Percentiles rank a stretch among this genome's conserved stretches.
Conservation (phyloP, 768 basidiomycete genomes). For the Royoungia palumana region DNA sequence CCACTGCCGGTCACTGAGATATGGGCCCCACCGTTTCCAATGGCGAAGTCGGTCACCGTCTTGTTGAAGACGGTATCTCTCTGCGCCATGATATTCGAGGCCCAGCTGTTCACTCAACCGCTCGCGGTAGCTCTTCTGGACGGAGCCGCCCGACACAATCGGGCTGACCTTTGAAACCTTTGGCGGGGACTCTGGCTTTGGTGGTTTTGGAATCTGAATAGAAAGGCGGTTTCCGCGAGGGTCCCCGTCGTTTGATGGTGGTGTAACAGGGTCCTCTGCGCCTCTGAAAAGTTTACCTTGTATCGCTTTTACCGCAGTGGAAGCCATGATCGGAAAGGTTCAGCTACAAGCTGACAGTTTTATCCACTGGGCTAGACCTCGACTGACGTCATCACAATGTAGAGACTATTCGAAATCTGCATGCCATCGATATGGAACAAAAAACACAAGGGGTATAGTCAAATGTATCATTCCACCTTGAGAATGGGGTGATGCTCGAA, state of each 20-base stretch:
- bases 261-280: conserved; percentile 23
- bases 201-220: conserved; percentile 67
- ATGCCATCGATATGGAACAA: neutral
- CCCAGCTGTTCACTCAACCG: conserved; percentile 64
- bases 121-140: conserved; percentile 52
- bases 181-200: conserved; percentile 35
- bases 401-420: conserved; percentile 8
- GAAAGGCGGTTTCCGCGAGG: conserved; percentile 42
- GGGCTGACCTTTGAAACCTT: conserved; percentile 43
- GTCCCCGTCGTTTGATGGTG: conserved; percentile 23
- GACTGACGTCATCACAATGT: conserved; percentile 23
- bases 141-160: conserved; percentile 5
- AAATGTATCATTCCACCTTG: conserved; percentile 12
- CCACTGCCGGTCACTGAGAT: conserved; percentile 97
- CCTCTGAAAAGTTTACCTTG: conserved; percentile 72
- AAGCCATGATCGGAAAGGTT: conserved; percentile 35
- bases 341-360: conserved; percentile 1
- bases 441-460: conserved; percentile 22
- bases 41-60: conserved; percentile 77
- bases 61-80: conserved; percentile 82
- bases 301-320: conserved; percentile 54
- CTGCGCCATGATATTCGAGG: conserved; percentile 70
- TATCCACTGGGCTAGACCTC: conserved; percentile 2
- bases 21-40: conserved; percentile 99
- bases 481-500: conserved; percentile 6